Evolutionary conservation across 495 filamentous ascomycete species (phyloP).

Genomic region (Podospora fimiseda): DNA sequence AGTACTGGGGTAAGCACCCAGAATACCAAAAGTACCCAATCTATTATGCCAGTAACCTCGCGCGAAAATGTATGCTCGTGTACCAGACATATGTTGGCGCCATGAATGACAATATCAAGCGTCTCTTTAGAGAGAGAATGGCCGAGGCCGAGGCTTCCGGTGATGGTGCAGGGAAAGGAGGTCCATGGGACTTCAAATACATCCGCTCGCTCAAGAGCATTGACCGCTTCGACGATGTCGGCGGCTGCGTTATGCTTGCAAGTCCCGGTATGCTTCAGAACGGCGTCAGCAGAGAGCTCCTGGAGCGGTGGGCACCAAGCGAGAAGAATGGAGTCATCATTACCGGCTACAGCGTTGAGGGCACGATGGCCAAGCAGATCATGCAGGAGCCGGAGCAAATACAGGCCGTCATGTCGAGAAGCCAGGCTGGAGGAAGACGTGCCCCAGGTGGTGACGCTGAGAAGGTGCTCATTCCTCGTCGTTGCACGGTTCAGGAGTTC

Average conservation of each 20-base stretch:
- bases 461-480: conserved; percentile 84
- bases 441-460: conserved; percentile 56
- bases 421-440: conserved; percentile 46
- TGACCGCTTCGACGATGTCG: conserved; percentile 93
- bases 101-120: conserved; percentile 99
- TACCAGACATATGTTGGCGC: conserved; percentile 96
- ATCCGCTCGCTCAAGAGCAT: conserved; percentile 85
- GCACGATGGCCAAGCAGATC: conserved; percentile 94
- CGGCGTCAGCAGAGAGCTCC: conserved; percentile 81
- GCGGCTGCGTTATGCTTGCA: conserved; percentile 93
- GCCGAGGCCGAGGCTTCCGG: conserved; percentile 74
- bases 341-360: conserved; percentile 96
- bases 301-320: conserved; percentile 93
- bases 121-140: conserved; percentile 77
- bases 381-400: conserved; percentile 91
- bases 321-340: conserved; percentile 94
- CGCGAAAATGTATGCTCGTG: conserved; percentile 94
- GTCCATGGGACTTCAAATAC: conserved; percentile 94
- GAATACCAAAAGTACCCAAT: conserved; percentile 88
- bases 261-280: conserved; percentile 97
- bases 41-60: conserved; percentile 92
- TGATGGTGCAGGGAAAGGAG: conserved; percentile 63
- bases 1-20: conserved; percentile 85
- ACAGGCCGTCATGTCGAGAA: conserved; percentile 79
- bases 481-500: conserved; percentile 86